These are phyloP conservation scores for Pseudoturritis turrita DNA, from an alignment of 345 rosid genomes.

Conservation along the genomic window DNA sequence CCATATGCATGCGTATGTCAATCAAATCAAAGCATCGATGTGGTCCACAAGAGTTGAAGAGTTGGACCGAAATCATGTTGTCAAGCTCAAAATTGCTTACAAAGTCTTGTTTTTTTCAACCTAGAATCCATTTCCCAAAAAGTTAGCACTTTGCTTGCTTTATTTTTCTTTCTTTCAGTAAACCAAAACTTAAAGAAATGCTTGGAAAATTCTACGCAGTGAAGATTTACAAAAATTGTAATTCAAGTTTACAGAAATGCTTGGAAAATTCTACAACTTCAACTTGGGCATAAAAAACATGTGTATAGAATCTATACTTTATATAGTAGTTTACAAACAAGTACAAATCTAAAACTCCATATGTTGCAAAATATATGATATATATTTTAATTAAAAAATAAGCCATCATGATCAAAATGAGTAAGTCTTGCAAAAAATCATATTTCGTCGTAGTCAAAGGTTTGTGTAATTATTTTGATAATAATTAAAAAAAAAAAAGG, in stretches of 20 bases:
- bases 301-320: too few relatives aligned
- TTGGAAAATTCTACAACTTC: neutral
- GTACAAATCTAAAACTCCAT: too few relatives aligned
- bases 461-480: neutral
- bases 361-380: too few relatives aligned
- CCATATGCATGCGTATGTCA: neutral
- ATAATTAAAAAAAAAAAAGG: neutral
- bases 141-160: neutral
- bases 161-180: neutral
- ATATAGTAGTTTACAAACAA: too few relatives aligned
- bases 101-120: conserved; percentile 28
- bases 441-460: neutral
- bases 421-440: neutral
- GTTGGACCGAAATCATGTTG: conserved; percentile 19
- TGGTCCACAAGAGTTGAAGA: conserved; percentile 32
- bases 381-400: too few relatives aligned
- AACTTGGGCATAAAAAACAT: neutral
- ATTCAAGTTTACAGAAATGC: too few relatives aligned
- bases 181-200: neutral
- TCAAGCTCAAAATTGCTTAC: conserved; percentile 20
- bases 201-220: neutral
- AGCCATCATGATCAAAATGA: neutral
- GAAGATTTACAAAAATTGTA: too few relatives aligned
- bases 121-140: conserved; percentile 13
- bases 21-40: conserved; percentile 1